Conservation (phyloP, 805 yeast species). For the Sugiyamaella mastotermitis region DNA sequence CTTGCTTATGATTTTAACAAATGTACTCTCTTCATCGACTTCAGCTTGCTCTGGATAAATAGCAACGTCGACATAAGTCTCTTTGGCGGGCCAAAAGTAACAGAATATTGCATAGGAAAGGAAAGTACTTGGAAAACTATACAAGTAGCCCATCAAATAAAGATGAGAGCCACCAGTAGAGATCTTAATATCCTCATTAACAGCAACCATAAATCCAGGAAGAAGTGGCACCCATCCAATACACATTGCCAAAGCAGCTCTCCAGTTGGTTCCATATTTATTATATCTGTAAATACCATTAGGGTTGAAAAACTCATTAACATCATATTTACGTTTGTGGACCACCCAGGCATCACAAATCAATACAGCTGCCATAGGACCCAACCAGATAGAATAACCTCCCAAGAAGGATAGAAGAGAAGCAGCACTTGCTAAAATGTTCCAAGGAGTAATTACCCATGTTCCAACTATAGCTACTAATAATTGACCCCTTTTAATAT, state of each 20-base stretch:
- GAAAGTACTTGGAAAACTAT: constrained; percentile 19
- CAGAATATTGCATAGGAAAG: constrained; percentile 15
- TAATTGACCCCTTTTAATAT: constrained; percentile 39
- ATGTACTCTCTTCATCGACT: too few species aligned
- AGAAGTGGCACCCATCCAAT: constrained; percentile 20
- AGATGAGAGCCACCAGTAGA: constrained; percentile 20
- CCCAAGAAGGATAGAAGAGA: constrained; percentile 34
- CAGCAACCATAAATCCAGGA: constrained; percentile 24
- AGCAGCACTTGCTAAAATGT: constrained; percentile 33
- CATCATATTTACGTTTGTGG: constrained; percentile 36
- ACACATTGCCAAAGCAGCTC: constrained; percentile 34
- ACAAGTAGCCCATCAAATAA: constrained; percentile 23
- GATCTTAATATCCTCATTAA: constrained; percentile 11
- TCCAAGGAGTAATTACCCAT: constrained; percentile 36
- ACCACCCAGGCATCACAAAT: constrained; percentile 37
- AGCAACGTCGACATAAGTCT: constrained; percentile 31
- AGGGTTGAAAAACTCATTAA: constrained; percentile 36
- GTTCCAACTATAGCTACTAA: constrained; percentile 25
- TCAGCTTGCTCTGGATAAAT: too few species aligned
- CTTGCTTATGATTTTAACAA: too few species aligned
- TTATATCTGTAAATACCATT: constrained; percentile 39
- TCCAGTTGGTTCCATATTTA: constrained; percentile 41
- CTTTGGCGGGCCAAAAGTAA: constrained; percentile 15
- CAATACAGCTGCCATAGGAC: constrained; percentile 37
- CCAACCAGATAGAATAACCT: constrained; percentile 36